These are phyloP conservation scores for Tulasnella sp. DNA, from an alignment of 768 basidiomycete species.

Conservation along the genomic window DNA sequence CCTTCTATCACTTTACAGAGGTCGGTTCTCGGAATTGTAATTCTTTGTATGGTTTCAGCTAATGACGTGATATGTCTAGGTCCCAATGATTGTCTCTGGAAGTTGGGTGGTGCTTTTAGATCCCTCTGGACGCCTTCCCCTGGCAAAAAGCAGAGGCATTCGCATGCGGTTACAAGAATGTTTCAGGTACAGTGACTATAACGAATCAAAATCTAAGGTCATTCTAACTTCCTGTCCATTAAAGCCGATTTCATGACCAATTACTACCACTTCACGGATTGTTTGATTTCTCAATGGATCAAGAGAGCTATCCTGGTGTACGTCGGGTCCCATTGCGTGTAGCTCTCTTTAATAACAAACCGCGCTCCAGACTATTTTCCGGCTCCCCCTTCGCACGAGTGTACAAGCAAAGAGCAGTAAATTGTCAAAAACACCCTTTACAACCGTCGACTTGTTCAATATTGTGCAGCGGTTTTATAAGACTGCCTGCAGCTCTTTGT, in stretches of 20 bases:
- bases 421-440: neutral
- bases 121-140: slow-evolving; percentile 39
- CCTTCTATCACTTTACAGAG: slow-evolving; percentile 48
- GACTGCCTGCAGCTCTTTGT: slow-evolving; percentile 34
- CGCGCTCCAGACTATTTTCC: slow-evolving; percentile 41
- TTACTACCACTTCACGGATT: slow-evolving; percentile 36
- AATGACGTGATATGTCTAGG: slow-evolving; percentile 23
- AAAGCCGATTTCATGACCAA: slow-evolving; percentile 41
- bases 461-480: slow-evolving; percentile 26
- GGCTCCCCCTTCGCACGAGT: slow-evolving; percentile 37
- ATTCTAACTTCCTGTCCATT: neutral
- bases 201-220: too few species aligned
- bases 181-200: neutral
- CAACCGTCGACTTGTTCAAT: neutral
- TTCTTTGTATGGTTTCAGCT: slow-evolving; percentile 23
- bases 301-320: slow-evolving; percentile 37
- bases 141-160: neutral
- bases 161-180: slow-evolving; percentile 33
- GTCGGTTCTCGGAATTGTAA: slow-evolving; percentile 35
- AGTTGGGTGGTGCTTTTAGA: slow-evolving; percentile 37
- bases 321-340: slow-evolving; percentile 21
- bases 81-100: slow-evolving; percentile 33
- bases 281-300: slow-evolving; percentile 34
- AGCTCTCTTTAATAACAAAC: slow-evolving; percentile 1
- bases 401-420: slow-evolving; percentile 28